Percentiles rank a stretch among this genome's conserved stretches.
These are phyloP conservation scores for Xerocomellus chrysenteron DNA, from an alignment of 768 basidiomycete species.

Conservation along the genomic window DNA sequence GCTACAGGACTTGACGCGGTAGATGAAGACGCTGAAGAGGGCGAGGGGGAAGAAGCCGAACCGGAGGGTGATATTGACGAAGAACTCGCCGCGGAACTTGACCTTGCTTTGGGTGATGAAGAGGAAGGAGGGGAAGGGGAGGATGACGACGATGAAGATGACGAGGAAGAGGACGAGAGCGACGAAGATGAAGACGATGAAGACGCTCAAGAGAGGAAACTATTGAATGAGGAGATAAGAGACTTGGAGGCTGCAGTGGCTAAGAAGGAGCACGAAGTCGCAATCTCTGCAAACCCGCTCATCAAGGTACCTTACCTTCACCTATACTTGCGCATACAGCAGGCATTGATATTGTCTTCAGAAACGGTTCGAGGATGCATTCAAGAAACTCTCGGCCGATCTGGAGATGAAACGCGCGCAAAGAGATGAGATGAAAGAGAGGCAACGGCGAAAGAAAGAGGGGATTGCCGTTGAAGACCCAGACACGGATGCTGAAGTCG, in stretches of 20 bases:
- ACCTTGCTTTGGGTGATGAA: conserved; percentile 72
- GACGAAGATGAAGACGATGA: conserved; percentile 84
- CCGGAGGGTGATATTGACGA: conserved; percentile 83
- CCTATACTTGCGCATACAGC: not conserved
- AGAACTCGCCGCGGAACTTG: conserved; percentile 85
- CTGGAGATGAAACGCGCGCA: conserved; percentile 82
- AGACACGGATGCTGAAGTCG: conserved; percentile 41
- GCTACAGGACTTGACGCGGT: conserved; percentile 53
- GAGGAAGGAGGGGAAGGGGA: conserved; percentile 63
- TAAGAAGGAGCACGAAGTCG: conserved; percentile 82
- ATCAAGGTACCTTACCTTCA: conserved; percentile 57
- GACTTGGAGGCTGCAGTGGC: conserved; percentile 86
- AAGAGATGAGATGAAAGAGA: conserved; percentile 76
- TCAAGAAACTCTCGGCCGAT: conserved; percentile 85
- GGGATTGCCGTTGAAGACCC: conserved; percentile 47
- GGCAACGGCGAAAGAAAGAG: conserved; percentile 68
- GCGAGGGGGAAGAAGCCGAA: conserved; percentile 58
- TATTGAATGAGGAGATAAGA: conserved; percentile 85
- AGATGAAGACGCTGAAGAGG: conserved; percentile 59
- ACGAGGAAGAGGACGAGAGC: conserved; percentile 45
- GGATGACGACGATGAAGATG: conserved; percentile 67
- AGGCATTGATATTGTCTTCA: conserved; percentile 29
- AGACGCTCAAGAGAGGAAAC: conserved; percentile 69
- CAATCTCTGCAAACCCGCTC: conserved; percentile 80
- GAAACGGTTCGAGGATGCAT: conserved; percentile 92